Percentiles rank a stretch among this genome's conserved stretches.
Conservation (phyloP, 805 yeast species). For the Myxozyma geophila region DNA sequence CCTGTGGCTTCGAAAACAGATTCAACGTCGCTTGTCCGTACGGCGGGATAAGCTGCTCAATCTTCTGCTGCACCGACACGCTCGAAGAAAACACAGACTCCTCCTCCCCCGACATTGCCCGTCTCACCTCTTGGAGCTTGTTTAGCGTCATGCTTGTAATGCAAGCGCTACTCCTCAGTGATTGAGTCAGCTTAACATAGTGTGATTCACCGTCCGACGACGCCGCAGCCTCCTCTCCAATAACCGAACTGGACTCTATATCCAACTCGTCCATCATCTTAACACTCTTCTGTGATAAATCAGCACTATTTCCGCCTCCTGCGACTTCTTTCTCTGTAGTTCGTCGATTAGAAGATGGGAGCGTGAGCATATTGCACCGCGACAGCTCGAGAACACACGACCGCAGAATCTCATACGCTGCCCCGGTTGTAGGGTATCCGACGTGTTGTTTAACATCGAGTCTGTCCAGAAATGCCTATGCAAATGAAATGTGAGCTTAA, state of each 20-base stretch:
- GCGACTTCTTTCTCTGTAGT: not conserved
- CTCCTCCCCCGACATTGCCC: not conserved
- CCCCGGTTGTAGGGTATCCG: slow-evolving; percentile 45
- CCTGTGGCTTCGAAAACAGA: slow-evolving; percentile 22
- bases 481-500: not conserved
- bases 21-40: slow-evolving; percentile 29
- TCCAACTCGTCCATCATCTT: not conserved
- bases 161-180: too few relatives aligned
- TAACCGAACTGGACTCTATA: not conserved
- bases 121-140: not conserved
- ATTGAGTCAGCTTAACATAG: too few relatives aligned
- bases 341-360: not conserved
- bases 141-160: too few relatives aligned
- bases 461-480: slow-evolving; percentile 52
- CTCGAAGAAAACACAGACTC: not conserved
- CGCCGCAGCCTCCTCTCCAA: not conserved
- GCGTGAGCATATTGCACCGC: slow-evolving; percentile 20
- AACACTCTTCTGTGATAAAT: not conserved
- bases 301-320: not conserved
- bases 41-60: slow-evolving; percentile 26
- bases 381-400: slow-evolving; percentile 42
- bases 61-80: slow-evolving; percentile 4
- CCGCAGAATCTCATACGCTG: slow-evolving; percentile 44
- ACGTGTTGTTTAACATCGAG: slow-evolving; percentile 49
- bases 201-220: not conserved